phyloP scores from a whole-genome alignment of 306 rosid genomes.

The Cucumis cinereus region DNA sequence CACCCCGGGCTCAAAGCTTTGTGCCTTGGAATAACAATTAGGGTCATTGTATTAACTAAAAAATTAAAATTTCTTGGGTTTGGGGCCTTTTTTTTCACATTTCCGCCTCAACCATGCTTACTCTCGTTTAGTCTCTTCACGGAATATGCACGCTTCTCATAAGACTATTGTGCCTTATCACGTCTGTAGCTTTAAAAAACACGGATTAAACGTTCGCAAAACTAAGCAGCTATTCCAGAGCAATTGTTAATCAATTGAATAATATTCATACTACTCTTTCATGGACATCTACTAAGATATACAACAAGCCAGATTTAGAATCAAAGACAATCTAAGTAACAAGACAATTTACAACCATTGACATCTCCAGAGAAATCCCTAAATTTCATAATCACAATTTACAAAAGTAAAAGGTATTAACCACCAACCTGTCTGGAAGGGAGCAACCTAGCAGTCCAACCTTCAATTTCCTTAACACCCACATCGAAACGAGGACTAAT shows the following conservation, averaged over 20 bases:
- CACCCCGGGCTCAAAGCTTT: too few relatives aligned
- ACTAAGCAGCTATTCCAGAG: background rate
- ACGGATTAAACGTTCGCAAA: background rate
- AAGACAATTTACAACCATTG: background rate
- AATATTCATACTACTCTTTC: background rate
- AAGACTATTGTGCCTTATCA: too few relatives aligned
- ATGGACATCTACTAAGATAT: background rate
- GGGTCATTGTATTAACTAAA: too few relatives aligned
- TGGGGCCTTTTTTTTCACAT: too few relatives aligned
- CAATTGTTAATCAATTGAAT: background rate
- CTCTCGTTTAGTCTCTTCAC: too few relatives aligned
- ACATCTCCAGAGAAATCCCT: background rate
- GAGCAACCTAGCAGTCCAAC: slow-evolving; percentile 14
- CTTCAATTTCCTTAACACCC: slow-evolving; percentile 13
- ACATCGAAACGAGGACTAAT: slow-evolving; percentile 15
- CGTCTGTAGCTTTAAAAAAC: too few relatives aligned
- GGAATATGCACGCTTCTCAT: too few relatives aligned
- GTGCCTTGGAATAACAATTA: too few relatives aligned
- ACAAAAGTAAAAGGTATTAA: background rate
- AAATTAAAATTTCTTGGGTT: too few relatives aligned
- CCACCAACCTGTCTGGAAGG: slow-evolving; percentile 13
- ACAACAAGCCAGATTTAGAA: background rate
- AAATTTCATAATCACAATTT: background rate
- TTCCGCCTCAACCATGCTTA: too few relatives aligned
- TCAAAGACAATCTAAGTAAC: background rate